A percentile compares a stretch with the other conserved stretches of the same genome.
Evolutionary conservation across 139 green algal species (phyloP).

Genomic region (Gonium pectorale): DNA sequence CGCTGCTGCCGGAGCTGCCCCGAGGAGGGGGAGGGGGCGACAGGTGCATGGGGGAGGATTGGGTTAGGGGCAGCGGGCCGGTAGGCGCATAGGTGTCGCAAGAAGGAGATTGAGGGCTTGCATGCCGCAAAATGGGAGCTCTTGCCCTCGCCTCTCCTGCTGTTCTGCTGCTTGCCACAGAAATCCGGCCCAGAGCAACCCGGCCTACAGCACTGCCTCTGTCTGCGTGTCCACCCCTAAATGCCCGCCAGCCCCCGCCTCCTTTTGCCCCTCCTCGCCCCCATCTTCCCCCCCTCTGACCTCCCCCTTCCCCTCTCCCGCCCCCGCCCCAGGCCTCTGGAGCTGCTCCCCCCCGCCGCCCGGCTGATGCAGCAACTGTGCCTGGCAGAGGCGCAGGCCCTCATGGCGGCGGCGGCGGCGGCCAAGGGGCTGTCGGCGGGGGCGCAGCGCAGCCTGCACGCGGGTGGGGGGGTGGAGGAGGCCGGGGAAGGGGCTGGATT

Average conservation of each 20-base stretch:
- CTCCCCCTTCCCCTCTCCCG: not conserved
- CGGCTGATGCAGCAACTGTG: not conserved
- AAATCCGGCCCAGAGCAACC: too few relatives aligned
- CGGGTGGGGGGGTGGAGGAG: not conserved
- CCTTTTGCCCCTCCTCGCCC: not conserved
- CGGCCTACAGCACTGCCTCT: too few relatives aligned
- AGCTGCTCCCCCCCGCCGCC: conserved; percentile 19
- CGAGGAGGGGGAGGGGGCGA: not conserved
- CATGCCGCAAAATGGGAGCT: too few relatives aligned
- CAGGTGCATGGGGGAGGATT: not conserved
- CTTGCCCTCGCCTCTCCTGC: too few relatives aligned
- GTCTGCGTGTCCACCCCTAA: not conserved
- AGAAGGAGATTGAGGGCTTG: too few relatives aligned
- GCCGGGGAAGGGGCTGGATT: not conserved
- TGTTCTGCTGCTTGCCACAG: too few relatives aligned
- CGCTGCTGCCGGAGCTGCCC: conserved; percentile 20
- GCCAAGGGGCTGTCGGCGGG: conserved; percentile 3
- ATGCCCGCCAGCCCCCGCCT: not conserved
- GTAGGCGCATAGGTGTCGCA: too few relatives aligned
- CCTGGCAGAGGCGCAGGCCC: conserved; percentile 34
- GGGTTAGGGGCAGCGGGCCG: too few relatives aligned
- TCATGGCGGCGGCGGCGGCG: conserved; percentile 35
- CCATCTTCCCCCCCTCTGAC: not conserved
- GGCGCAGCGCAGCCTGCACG: conserved; percentile 27
- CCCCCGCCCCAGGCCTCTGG: conserved; percentile 4